Evolutionary conservation across 192 early-diverging fungal genomes (phyloP).

Genomic region (Coemansia aciculifera): DNA sequence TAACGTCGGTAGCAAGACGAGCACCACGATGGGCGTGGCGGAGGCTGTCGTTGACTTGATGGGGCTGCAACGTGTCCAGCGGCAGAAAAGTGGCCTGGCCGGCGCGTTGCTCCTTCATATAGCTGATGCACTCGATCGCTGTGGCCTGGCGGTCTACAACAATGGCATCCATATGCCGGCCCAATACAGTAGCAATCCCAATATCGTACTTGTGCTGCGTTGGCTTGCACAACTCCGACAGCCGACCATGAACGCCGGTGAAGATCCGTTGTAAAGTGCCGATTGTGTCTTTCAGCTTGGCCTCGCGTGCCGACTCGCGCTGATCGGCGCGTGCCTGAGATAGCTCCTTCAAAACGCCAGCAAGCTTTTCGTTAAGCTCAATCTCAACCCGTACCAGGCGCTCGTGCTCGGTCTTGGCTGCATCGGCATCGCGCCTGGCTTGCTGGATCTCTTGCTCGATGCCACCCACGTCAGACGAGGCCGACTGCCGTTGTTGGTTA

Average conservation of each 20-base stretch:
- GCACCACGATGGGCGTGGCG: slow-evolving; percentile 79
- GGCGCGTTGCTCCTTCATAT: slow-evolving; percentile 86
- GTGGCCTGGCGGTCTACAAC: slow-evolving; percentile 90
- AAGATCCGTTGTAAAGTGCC: slow-evolving; percentile 81
- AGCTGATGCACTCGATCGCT: slow-evolving; percentile 94
- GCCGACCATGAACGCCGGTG: slow-evolving; percentile 85
- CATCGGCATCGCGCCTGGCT: slow-evolving; percentile 60
- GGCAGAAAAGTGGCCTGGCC: slow-evolving; percentile 96
- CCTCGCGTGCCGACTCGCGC: slow-evolving; percentile 80
- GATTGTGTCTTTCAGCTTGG: slow-evolving; percentile 73
- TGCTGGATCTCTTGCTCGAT: slow-evolving; percentile 54
- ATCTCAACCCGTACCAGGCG: slow-evolving; percentile 61
- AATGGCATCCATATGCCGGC: slow-evolving; percentile 91
- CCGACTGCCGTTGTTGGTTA: slow-evolving; percentile 42
- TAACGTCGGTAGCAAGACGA: slow-evolving; percentile 89
- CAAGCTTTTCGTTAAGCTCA: slow-evolving; percentile 85
- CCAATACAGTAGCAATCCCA: slow-evolving; percentile 84
- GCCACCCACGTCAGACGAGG: slow-evolving; percentile 23
- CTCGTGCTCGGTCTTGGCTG: slow-evolving; percentile 64
- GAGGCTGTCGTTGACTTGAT: slow-evolving; percentile 78
- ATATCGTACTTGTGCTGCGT: slow-evolving; percentile 89
- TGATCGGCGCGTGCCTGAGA: slow-evolving; percentile 79
- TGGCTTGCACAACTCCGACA: slow-evolving; percentile 89
- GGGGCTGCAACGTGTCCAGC: slow-evolving; percentile 74
- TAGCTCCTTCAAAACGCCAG: slow-evolving; percentile 72